phyloP scores from a whole-genome alignment of 2,329 filamentous ascomycete species.

The Phyllachora maydis region DNA sequence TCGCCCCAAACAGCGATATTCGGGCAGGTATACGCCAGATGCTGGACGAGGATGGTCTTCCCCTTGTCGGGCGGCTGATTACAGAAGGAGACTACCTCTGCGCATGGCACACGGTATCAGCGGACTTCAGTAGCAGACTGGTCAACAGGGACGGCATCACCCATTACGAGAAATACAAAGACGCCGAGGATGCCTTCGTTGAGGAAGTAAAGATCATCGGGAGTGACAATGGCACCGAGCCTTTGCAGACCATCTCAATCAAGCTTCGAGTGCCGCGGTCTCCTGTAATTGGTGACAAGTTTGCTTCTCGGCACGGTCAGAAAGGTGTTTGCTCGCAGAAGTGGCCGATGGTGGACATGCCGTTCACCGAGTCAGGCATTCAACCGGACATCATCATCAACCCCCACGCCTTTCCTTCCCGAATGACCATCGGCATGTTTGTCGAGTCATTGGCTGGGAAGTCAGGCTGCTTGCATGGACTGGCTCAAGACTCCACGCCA shows the following conservation, averaged over 20 bases:
- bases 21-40: slow-evolving; percentile 48
- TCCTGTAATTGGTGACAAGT: slow-evolving; percentile 94
- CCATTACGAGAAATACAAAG: slow-evolving; percentile 87
- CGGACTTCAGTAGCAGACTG: slow-evolving; percentile 57
- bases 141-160: slow-evolving; percentile 74
- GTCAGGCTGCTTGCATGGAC: slow-evolving; percentile 76
- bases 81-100: slow-evolving; percentile 68
- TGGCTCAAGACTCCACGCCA: slow-evolving; percentile 90
- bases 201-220: slow-evolving; percentile 88
- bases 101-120: slow-evolving; percentile 74
- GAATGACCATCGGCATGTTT: slow-evolving; percentile 99
- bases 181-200: slow-evolving; percentile 68
- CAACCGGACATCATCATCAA: slow-evolving; percentile 98
- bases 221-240: slow-evolving; percentile 62
- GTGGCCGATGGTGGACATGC: slow-evolving; percentile 87
- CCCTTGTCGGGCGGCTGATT: slow-evolving; percentile 58
- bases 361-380: slow-evolving; percentile 89
- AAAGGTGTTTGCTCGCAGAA: slow-evolving; percentile 95
- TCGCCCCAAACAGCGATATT: slow-evolving; percentile 57
- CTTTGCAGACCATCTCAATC: slow-evolving; percentile 72
- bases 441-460: slow-evolving; percentile 94
- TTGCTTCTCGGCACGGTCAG: slow-evolving; percentile 94
- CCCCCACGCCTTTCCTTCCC: slow-evolving; percentile 94
- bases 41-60: slow-evolving; percentile 76
- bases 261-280: slow-evolving; percentile 82